Evolutionary conservation across 2,329 filamentous ascomycete genomes (phyloP).

Genomic region (Trichoderma atrobrunneum): DNA sequence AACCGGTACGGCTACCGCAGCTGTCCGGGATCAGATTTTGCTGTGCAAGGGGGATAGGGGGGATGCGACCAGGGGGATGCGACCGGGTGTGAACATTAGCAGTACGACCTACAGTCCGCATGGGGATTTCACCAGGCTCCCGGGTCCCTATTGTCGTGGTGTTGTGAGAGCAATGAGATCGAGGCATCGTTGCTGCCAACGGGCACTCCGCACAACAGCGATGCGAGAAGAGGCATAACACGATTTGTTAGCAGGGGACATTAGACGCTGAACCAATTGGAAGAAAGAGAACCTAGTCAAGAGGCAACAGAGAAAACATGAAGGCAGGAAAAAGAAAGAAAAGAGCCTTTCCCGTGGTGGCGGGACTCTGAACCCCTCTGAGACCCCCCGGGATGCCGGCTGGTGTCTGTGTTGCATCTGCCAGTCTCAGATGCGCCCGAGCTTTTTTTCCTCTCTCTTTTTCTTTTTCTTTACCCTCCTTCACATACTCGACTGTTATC

Average conservation of each 20-base stretch:
- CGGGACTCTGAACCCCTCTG: not conserved
- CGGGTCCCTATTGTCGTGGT: not conserved
- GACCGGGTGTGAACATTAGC: not conserved
- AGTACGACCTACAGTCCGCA: not conserved
- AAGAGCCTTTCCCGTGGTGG: not conserved
- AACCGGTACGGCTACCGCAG: not conserved
- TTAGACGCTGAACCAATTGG: not conserved
- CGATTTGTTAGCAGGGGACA: not conserved
- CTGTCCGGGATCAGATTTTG: not conserved
- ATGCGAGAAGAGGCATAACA: not conserved
- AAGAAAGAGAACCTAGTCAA: not conserved
- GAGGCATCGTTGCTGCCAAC: not conserved
- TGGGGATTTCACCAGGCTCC: slow-evolving; percentile 4
- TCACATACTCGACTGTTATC: slow-evolving; percentile 9
- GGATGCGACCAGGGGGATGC: not conserved
- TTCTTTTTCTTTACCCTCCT: not conserved
- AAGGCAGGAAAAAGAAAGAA: not conserved
- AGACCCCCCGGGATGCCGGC: not conserved
- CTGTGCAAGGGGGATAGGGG: slow-evolving; percentile 1
- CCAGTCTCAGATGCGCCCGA: slow-evolving; percentile 13
- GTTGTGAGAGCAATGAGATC: not conserved
- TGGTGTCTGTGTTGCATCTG: slow-evolving; percentile 12
- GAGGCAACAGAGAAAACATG: not conserved
- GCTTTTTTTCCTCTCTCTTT: not conserved
- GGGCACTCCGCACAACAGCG: not conserved